Evolutionary conservation across 2,329 filamentous ascomycete genomes (phyloP), one percentile per base, ranked within the genome.

Genomic region (Ascochyta koolunga): DNA sequence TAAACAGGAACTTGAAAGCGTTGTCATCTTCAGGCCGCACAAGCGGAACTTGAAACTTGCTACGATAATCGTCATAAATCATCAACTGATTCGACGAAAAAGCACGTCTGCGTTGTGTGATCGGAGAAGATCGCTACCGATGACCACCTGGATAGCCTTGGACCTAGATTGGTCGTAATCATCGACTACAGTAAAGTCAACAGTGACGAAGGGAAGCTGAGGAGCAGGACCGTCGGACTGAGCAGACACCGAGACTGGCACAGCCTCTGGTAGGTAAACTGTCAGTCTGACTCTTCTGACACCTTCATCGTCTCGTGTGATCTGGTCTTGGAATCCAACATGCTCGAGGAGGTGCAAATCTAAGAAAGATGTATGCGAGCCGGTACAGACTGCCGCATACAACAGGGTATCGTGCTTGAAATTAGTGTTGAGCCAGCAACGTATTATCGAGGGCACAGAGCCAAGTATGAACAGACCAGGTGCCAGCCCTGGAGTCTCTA

Each of bases 311-410:
- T 86, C 83, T 35, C 85, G 82, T 56, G 86, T 83, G 15, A 93
- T 79, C 38, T 88, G 83, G 57, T 87, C 84, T 58, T 83, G 74
- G 29, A 96, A 79, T 27, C 88, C 88, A 22, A 97, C 83, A 48
- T 89, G 89, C 60, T 86, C 86, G 43, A 97, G 79, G 46, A 97
- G 82, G 5, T 86, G 84, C 63, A 85, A 82, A 50, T 95, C 89
- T 39, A 99, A 78, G n/a, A 86, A 87, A 1, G 95, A 98, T 64
- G 86, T 88, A 73, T 93, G 92, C 5, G 95, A 96, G 1, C 93
- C 95, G 2, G 91, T 93, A 74, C 95, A 98, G 2, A 98, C 82
- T 29, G 92, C 93, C 31, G 93, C 95, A 71, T 98, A 98, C 5
- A 97, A 81, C 15, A 98, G 83, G 9, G 91, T 89, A 61, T 89